Conservation (phyloP, 768 basidiomycete species). For the Serendipita sp. region DNA sequence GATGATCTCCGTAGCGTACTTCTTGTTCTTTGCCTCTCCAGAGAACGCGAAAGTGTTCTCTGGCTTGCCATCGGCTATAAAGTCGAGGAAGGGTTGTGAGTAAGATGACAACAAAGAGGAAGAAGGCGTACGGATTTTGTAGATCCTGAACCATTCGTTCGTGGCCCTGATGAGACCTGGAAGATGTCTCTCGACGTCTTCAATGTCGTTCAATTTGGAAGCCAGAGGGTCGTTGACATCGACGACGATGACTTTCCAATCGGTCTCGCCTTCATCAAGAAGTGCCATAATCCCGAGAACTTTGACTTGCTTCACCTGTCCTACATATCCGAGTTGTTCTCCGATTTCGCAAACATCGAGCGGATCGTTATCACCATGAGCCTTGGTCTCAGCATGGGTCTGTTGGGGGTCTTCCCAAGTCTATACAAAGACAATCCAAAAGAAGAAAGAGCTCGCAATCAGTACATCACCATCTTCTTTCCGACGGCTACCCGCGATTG, state of each 20-base stretch:
- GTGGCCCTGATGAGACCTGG: conserved; percentile 93
- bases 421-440: conserved; percentile 24
- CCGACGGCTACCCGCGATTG: not conserved
- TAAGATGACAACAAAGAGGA: not conserved
- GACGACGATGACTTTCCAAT: conserved; percentile 99
- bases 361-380: conserved; percentile 97
- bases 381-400: conserved; percentile 91
- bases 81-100: not conserved
- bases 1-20: conserved; percentile 97
- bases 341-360: conserved; percentile 99
- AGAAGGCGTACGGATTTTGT: conserved; percentile 49
- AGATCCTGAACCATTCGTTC: conserved; percentile 99
- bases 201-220: conserved; percentile 91
- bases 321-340: conserved; percentile 91
- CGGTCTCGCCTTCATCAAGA: conserved; percentile 97
- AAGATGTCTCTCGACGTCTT: conserved; percentile 95
- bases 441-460: not conserved
- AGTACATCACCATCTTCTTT: not conserved
- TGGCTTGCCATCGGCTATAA: conserved; percentile 64
- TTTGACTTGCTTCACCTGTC: conserved; percentile 99
- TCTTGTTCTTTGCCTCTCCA: conserved; percentile 99
- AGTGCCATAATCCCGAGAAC: conserved; percentile 99
- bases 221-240: conserved; percentile 93
- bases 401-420: conserved; percentile 94
- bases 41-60: conserved; percentile 99